Base-by-base conservation (phyloP, 2,329 filamentous ascomycete species). In the Exophiala calicioides region DNA sequence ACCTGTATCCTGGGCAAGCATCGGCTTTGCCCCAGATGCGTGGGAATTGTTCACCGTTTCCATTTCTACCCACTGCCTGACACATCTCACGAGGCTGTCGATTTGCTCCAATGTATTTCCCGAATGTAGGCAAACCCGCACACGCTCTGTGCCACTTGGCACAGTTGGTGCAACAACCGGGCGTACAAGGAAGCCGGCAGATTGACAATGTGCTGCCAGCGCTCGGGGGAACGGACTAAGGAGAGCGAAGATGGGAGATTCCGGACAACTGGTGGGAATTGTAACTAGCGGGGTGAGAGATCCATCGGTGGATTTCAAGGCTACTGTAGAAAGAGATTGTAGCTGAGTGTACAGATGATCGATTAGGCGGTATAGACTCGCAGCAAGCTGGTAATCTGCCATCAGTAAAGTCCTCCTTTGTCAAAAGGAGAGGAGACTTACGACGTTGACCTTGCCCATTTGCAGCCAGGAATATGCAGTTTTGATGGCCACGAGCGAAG, bases 141-240 rank as follows among this genome's bases (percentile, higher is more conserved):
- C 78, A 8, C 85, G 70, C 60, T 86, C 81, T 4, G 70, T 78
- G 0, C 84, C 83, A 2, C 61, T 64, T 0, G 83, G 81, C 2
- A 88, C 83, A 0, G 84, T 88, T 0, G 85, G 85, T 1, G 82
- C 73, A 47, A 87, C 81, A 12, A 88, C 85, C 0, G 83, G 75
- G 2, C 84, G 73, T 0, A 86, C 78, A 32, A 83, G 69, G 44
- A 80, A 81, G 0, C 81, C 81, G 0, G 66, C 62, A 3, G 69
- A 57, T 63, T 87, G 84, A 44, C 84, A 86, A 44, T 75, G 68
- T 1, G 64, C 68, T 0, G 84, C 84, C 10, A 88, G 64, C 3
- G 72, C 70, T 3, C 82, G 74, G 1, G 84, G 81, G 0, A 76
- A 64, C 0, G 72, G 68, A 0, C 81, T 84, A 13, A 84, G 71